Conservation (phyloP, 495 filamentous ascomycete genomes). For the Neurospora cerealis region DNA sequence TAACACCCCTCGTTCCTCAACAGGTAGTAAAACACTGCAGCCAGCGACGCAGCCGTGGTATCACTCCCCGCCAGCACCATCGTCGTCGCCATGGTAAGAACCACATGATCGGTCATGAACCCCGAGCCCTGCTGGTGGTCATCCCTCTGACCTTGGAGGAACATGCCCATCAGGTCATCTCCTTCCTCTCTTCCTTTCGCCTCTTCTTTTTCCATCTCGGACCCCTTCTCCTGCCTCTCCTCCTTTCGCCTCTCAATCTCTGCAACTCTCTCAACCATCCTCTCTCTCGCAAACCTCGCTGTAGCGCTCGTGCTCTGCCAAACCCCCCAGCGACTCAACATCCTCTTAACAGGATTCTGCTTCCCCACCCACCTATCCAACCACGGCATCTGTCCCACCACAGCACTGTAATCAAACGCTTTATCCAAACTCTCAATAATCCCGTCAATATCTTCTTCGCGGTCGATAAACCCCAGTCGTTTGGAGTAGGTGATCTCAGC, state of each 20-base stretch:
- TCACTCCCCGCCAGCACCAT: slow-evolving; percentile 49
- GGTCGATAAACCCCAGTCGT: slow-evolving; percentile 43
- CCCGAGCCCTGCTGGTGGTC: slow-evolving; percentile 35
- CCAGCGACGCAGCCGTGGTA: slow-evolving; percentile 44
- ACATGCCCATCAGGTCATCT: neutral
- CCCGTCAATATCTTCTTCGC: slow-evolving; percentile 40
- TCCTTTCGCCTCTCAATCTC: neutral
- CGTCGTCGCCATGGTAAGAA: slow-evolving; percentile 38
- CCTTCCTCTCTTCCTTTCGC: neutral
- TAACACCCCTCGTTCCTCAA: slow-evolving; percentile 28
- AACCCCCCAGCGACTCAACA: neutral
- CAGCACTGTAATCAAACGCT: slow-evolving; percentile 31
- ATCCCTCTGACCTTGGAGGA: neutral
- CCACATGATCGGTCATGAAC: slow-evolving; percentile 39
- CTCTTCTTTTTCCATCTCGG: no score
- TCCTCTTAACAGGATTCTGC: neutral
- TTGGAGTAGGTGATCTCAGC: slow-evolving; percentile 46
- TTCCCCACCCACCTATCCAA: slow-evolving; percentile 18
- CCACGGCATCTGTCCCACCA: slow-evolving; percentile 39
- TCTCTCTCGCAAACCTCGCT: neutral
- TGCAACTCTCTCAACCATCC: neutral
- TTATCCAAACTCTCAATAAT: slow-evolving; percentile 33
- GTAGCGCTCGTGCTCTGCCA: neutral
- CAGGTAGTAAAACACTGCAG: slow-evolving; percentile 41
- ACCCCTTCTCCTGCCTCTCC: neutral